Percentiles rank a stretch among this genome's conserved stretches.
These are phyloP conservation scores for Abrus pulchellus DNA, from an alignment of 306 rosid genomes.

Conservation along the genomic window DNA sequence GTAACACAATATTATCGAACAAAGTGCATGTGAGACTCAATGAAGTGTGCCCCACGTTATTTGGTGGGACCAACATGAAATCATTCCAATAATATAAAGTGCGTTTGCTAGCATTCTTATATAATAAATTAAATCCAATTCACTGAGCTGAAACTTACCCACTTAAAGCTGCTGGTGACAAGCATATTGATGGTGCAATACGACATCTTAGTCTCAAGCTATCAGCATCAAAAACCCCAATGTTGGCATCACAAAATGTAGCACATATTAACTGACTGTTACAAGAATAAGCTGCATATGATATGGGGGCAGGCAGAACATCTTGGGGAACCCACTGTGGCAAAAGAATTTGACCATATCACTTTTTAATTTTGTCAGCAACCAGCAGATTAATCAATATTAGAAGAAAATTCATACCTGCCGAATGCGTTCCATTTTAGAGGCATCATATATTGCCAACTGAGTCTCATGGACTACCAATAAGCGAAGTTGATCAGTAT, in stretches of 20 bases:
- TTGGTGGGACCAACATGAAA: background rate
- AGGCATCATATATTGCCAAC: constrained; percentile 88
- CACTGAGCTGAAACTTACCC: constrained; percentile 61
- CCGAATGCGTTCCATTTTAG: constrained; percentile 83
- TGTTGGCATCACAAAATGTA: constrained; percentile 75
- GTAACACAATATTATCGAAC: background rate
- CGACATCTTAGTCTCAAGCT: constrained; percentile 81
- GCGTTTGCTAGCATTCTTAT: background rate
- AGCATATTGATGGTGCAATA: constrained; percentile 74
- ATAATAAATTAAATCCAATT: background rate
- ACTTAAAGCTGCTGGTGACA: constrained; percentile 61
- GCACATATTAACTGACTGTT: constrained; percentile 75
- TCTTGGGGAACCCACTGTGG: constrained; percentile 94
- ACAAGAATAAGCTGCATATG: constrained; percentile 81
- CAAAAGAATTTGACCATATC: constrained; percentile 44
- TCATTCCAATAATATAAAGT: background rate
- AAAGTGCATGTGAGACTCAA: background rate
- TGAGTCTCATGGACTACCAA: constrained; percentile 87
- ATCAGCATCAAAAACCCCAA: constrained; percentile 89
- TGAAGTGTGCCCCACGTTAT: background rate
- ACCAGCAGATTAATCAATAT: constrained; percentile 1
- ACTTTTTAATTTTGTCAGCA: constrained; percentile 14
- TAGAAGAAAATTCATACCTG: constrained; percentile 63
- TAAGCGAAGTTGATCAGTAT: constrained; percentile 75
- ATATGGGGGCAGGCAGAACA: constrained; percentile 70